Base-by-base conservation (phyloP, 1,284 basidiomycete genomes). In the Cutaneotrichosporon sp. region DNA sequence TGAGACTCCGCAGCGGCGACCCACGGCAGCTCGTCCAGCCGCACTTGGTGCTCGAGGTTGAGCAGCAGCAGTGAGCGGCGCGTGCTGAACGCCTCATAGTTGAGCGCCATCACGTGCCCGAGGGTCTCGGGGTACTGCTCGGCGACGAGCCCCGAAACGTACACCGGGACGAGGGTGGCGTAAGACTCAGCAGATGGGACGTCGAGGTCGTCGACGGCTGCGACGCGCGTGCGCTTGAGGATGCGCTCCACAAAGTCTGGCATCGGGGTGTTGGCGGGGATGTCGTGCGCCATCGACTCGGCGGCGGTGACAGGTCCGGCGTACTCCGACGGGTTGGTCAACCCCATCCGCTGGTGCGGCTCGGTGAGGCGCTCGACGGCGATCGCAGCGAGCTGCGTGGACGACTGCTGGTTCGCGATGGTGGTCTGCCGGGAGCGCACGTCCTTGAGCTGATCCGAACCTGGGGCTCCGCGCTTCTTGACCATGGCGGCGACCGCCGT, bases 1-100 rank as follows among this genome's bases (percentile, higher is more conserved):
- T 47, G 45, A 5, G 45, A 27, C 24, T 34, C 22, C 3, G 13
- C 20, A 1, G 56, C 51, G 3, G 13, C 22, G 18, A 62, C 46
- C 60, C 60, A 62, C 18, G 60, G 60, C 2, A 62, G 60, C 36
- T 62, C 60, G 18, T 45, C 43, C 36, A 49, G 16, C 20, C 60
- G 56, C 3, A 62, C 60, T 16, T 62, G 60, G 46, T 62, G 56
- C 36, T 47, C 34, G 3, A 58, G 56, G 43, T 58, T 33, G 29
- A 58, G 46, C 3, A 62, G 60, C 5, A 62, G 46, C 6, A 62
- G 45, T 11, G 56, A 58, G 11, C 60, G 50, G 22, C 60, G 60
- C 31, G 47, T 49, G 6, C 43, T 36, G 29, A 62, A 62, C 2
- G 56, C 60, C 16, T 38, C 34, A 25, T 58, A 58, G 45, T 57